phyloP scores from a whole-genome alignment of 805 yeast genomes.

The Ogataea paraovalis region DNA sequence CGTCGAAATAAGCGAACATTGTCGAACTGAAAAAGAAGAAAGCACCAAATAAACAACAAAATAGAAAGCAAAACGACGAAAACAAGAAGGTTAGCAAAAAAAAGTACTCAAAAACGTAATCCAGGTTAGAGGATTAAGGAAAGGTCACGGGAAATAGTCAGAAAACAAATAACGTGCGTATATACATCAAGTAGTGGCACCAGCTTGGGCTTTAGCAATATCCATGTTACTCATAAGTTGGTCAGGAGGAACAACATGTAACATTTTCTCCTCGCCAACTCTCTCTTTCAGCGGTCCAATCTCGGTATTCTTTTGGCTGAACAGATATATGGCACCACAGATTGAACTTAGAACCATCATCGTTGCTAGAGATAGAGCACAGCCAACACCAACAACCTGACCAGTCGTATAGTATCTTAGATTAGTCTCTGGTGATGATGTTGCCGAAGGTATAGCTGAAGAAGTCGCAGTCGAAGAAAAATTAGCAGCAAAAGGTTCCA shows the following conservation, averaged over 20 bases:
- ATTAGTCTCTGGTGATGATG: constrained; percentile 3
- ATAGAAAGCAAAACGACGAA: too few species aligned
- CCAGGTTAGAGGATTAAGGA: too few species aligned
- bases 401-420: constrained; percentile 42
- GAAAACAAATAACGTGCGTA: too few species aligned
- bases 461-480: constrained; percentile 4
- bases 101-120: too few species aligned
- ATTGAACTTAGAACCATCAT: constrained; percentile 35
- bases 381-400: constrained; percentile 62
- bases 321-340: constrained; percentile 36
- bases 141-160: too few species aligned
- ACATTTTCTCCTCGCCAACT: constrained; percentile 58
- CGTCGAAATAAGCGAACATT: background rate
- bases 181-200: background rate
- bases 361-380: constrained; percentile 62
- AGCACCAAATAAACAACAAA: too few species aligned
- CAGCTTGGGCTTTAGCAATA: constrained; percentile 10
- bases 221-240: constrained; percentile 34
- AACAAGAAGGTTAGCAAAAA: too few species aligned
- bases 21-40: background rate
- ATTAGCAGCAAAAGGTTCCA: constrained; percentile 1
- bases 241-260: constrained; percentile 59
- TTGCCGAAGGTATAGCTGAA: constrained; percentile 5
- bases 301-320: constrained; percentile 36
- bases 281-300: constrained; percentile 48